phyloP scores from a whole-genome alignment of 2,329 filamentous ascomycete species.

The Pseudogymnoascus destructans region DNA sequence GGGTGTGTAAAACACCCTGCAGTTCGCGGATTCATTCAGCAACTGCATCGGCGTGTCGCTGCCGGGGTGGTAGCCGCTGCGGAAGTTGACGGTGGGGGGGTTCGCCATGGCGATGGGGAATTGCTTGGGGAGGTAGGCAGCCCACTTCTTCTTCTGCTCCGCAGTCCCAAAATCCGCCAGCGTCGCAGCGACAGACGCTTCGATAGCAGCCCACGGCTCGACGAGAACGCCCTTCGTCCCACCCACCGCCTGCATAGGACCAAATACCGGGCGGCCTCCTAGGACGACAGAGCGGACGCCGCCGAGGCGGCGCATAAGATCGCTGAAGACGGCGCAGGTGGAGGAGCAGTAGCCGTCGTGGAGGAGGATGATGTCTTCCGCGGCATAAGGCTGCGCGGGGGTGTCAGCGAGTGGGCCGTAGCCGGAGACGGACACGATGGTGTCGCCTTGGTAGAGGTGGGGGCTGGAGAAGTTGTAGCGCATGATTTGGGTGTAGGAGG shows the following conservation, averaged over 20 bases:
- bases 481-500: constrained; percentile 18
- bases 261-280: constrained; percentile 42
- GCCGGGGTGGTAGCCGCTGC: constrained; percentile 27
- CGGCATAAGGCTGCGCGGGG: constrained; percentile 26
- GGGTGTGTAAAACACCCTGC: constrained; percentile 45
- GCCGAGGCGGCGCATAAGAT: constrained; percentile 38
- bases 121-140: background rate
- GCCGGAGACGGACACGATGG: constrained; percentile 23
- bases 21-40: constrained; percentile 46
- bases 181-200: background rate
- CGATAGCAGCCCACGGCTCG: background rate
- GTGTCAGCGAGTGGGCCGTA: constrained; percentile 21
- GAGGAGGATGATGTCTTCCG: constrained; percentile 32
- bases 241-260: constrained; percentile 49
- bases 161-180: background rate
- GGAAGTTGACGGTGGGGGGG: constrained; percentile 31
- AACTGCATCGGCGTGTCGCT: constrained; percentile 42
- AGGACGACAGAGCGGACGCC: constrained; percentile 44
- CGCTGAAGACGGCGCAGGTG: constrained; percentile 45
- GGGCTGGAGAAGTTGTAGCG: constrained; percentile 18
- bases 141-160: constrained; percentile 10
- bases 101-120: constrained; percentile 13
- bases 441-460: constrained; percentile 16
- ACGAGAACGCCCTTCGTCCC: constrained; percentile 46
- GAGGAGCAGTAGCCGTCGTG: constrained; percentile 46